Percentiles rank a stretch among this genome's conserved stretches.
These are phyloP conservation scores for Rhodotorula sp. DNA, from an alignment of 1,284 basidiomycete species.

Conservation along the genomic window DNA sequence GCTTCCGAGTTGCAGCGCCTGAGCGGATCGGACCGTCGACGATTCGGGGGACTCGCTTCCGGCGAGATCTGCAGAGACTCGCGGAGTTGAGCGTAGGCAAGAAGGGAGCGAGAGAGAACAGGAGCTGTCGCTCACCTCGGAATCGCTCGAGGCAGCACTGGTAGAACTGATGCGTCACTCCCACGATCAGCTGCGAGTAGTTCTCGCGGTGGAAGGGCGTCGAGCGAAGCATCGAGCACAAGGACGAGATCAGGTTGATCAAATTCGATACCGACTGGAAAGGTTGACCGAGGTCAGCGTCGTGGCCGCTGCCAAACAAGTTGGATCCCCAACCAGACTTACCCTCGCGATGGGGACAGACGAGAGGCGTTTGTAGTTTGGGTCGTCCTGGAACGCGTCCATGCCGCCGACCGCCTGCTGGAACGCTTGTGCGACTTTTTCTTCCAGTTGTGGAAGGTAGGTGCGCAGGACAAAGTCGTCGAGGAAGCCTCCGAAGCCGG, in stretches of 20 bases:
- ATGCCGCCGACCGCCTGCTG: conserved; percentile 76
- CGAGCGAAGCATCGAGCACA: conserved; percentile 86
- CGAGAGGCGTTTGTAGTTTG: conserved; percentile 63
- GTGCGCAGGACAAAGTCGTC: conserved; percentile 93
- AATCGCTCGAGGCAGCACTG: conserved; percentile 88
- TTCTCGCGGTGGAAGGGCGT: conserved; percentile 96
- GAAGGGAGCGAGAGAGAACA: neutral
- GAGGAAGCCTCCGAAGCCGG: conserved; percentile 69
- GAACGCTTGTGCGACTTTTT: conserved; percentile 86
- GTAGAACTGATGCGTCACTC: conserved; percentile 96
- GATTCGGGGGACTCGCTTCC: conserved; percentile 30
- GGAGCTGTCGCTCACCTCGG: conserved; percentile 56
- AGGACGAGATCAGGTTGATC: conserved; percentile 85
- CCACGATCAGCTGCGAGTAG: conserved; percentile 88
- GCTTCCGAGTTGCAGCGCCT: neutral
- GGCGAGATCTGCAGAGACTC: conserved; percentile 34
- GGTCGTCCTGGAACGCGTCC: conserved; percentile 80
- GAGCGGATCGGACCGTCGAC: neutral
- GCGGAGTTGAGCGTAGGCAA: no score
- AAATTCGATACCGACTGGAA: conserved; percentile 51
- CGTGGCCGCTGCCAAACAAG: no score
- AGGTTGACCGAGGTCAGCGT: neutral
- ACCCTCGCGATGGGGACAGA: conserved; percentile 77
- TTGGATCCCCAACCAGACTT: conserved; percentile 23
- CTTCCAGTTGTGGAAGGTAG: conserved; percentile 92